Conservation (phyloP, 305 asterid species). For the Petunia hybrid region DNA sequence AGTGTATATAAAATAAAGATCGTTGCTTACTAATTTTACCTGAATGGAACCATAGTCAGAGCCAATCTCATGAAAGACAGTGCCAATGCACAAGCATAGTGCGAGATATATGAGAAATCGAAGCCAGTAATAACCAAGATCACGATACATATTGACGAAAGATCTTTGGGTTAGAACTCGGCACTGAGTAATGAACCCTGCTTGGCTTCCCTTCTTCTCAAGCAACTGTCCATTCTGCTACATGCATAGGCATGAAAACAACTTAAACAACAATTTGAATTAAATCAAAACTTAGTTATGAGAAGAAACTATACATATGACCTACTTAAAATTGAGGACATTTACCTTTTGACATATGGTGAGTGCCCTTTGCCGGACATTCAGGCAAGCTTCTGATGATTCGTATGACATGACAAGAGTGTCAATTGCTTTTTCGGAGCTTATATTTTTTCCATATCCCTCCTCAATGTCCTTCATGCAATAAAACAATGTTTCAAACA, state of each 20-base stretch:
- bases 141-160: slow-evolving; percentile 65
- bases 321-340: neutral
- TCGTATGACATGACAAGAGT: slow-evolving; percentile 52
- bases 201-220: slow-evolving; percentile 46
- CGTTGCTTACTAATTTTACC: slow-evolving; percentile 34
- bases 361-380: slow-evolving; percentile 42
- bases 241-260: neutral
- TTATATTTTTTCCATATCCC: slow-evolving; percentile 43
- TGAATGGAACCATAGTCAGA: slow-evolving; percentile 52
- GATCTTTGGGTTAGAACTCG: slow-evolving; percentile 57
- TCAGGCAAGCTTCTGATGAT: slow-evolving; percentile 47
- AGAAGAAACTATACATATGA: neutral
- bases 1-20: too few species aligned
- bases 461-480: slow-evolving; percentile 57
- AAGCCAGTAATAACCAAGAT: slow-evolving; percentile 73
- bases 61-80: slow-evolving; percentile 55
- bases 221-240: slow-evolving; percentile 36
- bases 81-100: slow-evolving; percentile 55
- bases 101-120: slow-evolving; percentile 59
- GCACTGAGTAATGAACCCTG: slow-evolving; percentile 57
- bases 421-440: slow-evolving; percentile 48
- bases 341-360: slow-evolving; percentile 49
- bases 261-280: neutral
- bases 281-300: too few species aligned
- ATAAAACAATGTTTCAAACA: neutral